These are phyloP conservation scores for Fusarium illudens DNA, from an alignment of 2,329 filamentous ascomycete genomes.

Conservation along the genomic window DNA sequence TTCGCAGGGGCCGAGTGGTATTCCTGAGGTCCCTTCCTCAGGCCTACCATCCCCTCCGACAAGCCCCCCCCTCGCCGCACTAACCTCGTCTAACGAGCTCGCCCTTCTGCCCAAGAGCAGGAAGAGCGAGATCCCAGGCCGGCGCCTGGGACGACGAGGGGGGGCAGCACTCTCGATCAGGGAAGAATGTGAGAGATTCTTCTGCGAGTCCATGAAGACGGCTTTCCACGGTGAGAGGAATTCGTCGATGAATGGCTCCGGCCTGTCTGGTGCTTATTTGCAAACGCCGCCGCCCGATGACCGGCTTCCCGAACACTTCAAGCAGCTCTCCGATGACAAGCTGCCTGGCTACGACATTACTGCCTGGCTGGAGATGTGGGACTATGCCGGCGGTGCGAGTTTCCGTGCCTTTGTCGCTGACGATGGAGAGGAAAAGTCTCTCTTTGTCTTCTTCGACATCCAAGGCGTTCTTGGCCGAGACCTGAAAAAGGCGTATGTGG, in stretches of 20 bases:
- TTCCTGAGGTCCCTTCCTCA: slow-evolving; percentile 90
- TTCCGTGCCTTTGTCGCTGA: slow-evolving; percentile 87
- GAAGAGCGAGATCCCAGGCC: slow-evolving; percentile 54
- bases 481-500: slow-evolving; percentile 83
- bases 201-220: slow-evolving; percentile 93
- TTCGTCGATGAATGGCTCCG: slow-evolving; percentile 78
- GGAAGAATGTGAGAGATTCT: slow-evolving; percentile 99
- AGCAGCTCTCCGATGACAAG: slow-evolving; percentile 42
- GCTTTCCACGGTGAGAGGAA: slow-evolving; percentile 97
- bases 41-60: slow-evolving; percentile 83
- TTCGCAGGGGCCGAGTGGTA: slow-evolving; percentile 82
- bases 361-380: slow-evolving; percentile 81
- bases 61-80: slow-evolving; percentile 88
- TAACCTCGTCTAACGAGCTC: slow-evolving; percentile 73
- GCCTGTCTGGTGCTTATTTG: slow-evolving; percentile 78
- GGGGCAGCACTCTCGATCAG: slow-evolving; percentile 96
- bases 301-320: slow-evolving; percentile 50
- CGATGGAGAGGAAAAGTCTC: slow-evolving; percentile 72
- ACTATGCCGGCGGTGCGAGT: slow-evolving; percentile 83
- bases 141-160: slow-evolving; percentile 69
- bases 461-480: slow-evolving; percentile 75
- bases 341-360: slow-evolving; percentile 53
- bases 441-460: slow-evolving; percentile 88
- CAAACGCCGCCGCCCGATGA: slow-evolving; percentile 64
- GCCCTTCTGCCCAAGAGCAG: slow-evolving; percentile 67